phyloP scores from a whole-genome alignment of 768 basidiomycete genomes.

The Austroboletus festivus region DNA sequence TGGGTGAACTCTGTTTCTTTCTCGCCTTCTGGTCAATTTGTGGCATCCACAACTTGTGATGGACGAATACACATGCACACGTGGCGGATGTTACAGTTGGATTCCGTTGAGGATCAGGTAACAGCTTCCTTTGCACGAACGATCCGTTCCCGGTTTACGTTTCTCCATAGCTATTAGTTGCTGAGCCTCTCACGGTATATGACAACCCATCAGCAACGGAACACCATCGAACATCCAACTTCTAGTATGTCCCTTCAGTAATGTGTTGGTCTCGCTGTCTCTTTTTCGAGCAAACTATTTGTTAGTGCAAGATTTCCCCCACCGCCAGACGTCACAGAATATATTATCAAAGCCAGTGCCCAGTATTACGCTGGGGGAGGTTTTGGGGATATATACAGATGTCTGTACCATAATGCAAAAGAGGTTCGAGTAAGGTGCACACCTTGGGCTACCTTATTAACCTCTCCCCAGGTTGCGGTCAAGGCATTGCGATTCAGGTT shows the following conservation, averaged over 20 bases:
- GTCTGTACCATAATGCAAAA: background rate
- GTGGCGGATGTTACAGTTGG: background rate
- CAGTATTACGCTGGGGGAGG: constrained; percentile 3
- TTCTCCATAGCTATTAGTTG: too few relatives aligned
- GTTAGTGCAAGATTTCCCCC: too few relatives aligned
- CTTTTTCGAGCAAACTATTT: too few relatives aligned
- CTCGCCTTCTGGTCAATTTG: background rate
- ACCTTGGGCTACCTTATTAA: background rate
- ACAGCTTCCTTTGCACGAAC: background rate
- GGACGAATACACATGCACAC: background rate
- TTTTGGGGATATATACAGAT: constrained; percentile 14
- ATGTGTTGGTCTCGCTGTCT: too few relatives aligned
- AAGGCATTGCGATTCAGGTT: constrained; percentile 16
- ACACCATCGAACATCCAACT: too few relatives aligned
- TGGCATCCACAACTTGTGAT: background rate
- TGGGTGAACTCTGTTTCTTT: background rate
- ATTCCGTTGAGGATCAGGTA: background rate
- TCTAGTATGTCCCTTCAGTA: too few relatives aligned
- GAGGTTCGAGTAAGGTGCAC: background rate
- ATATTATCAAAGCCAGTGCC: background rate
- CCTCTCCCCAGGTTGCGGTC: constrained; percentile 14
- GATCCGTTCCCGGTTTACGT: too few relatives aligned
- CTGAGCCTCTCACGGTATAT: too few relatives aligned
- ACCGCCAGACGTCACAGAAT: constrained; percentile 3
- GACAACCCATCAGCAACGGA: too few relatives aligned